phyloP scores from a whole-genome alignment of 192 early-diverging fungal species.

The Coemansia sp. region DNA sequence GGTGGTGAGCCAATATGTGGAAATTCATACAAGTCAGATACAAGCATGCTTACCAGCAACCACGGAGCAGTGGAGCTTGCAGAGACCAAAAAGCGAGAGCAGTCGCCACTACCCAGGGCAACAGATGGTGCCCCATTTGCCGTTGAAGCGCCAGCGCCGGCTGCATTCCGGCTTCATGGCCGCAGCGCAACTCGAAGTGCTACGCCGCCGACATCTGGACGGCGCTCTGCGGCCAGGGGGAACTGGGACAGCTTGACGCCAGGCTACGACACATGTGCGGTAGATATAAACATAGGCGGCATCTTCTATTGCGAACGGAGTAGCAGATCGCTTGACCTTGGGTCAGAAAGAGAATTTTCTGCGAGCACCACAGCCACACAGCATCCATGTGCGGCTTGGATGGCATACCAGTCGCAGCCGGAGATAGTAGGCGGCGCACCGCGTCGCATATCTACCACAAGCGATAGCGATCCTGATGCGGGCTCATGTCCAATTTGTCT shows the following conservation, averaged over 20 bases:
- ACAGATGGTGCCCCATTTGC: constrained; percentile 2
- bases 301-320: constrained; percentile 28
- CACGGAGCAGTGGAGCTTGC: constrained; percentile 5
- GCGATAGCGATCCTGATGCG: constrained; percentile 22
- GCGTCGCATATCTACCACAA: constrained; percentile 13
- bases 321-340: constrained; percentile 32
- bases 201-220: constrained; percentile 13
- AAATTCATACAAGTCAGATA: constrained; percentile 4
- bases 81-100: background rate
- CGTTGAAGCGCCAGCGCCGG: constrained; percentile 25
- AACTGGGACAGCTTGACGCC: constrained; percentile 19
- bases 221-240: constrained; percentile 1
- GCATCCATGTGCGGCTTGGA: constrained; percentile 16
- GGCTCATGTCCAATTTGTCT: constrained; percentile 69
- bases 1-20: background rate
- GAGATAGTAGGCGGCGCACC: constrained; percentile 27
- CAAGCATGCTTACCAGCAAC: constrained; percentile 9
- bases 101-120: background rate
- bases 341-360: constrained; percentile 3
- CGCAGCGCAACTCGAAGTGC: constrained; percentile 16
- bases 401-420: constrained; percentile 30
- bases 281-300: constrained; percentile 7
- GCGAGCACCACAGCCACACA: background rate
- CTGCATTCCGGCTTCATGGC: constrained; percentile 21
- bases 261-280: background rate